Evolutionary conservation across 352 stramenopile genomes (phyloP), one percentile per base, ranked within the genome.

Genomic region (Globisporangium middletonii): DNA sequence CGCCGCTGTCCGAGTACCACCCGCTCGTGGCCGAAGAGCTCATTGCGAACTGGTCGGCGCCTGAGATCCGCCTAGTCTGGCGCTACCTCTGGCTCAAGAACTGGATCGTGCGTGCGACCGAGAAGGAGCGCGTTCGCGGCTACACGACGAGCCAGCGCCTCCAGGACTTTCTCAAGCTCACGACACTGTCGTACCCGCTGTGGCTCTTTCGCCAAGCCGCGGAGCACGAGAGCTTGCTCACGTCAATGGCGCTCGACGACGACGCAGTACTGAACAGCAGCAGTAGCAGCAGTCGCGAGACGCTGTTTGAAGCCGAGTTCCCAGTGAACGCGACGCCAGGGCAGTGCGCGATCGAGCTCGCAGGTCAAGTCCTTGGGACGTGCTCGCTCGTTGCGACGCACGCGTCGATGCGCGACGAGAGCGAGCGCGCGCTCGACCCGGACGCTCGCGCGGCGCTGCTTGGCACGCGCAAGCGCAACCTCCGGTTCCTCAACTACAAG

Each of bases 81-180:
- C 73, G 84, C 27, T 92, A 92, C 49, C 53, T 94, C 3, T 94
- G 82, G 82, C 66, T 94, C 11, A 88, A 88, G 35, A 88, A 88
- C 42, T 94, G 84, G 84, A 94, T 94, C 51, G 83, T 92, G 19
- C 71, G 77, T 19, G 75, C 84, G 12, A 86, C 77, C 4, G 77
- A 92, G 41, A 77, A 77, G n/a, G 79, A 92, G 52, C 50, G 73
- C 8, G 76, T 80, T 27, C 77, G 82, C 50, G 82, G 78, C 0
- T 92, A 89, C 53, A 75, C 59, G 2, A 80, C 70, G 33, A 92
- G 74, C 18, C 69, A 87, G 53, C 69, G 70, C 18, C 73, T 92
- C 2, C 76, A 85, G 49, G 80, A 92, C 56, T 75, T 71, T 11
- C 66, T 92, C 4, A 92, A 92, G 57, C 63, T 89, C 19, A 78